Evolutionary conservation across 202 grass and related monocot genomes (phyloP), one percentile per base, ranked within the genome.

Genomic region (Digitaria exilis): DNA sequence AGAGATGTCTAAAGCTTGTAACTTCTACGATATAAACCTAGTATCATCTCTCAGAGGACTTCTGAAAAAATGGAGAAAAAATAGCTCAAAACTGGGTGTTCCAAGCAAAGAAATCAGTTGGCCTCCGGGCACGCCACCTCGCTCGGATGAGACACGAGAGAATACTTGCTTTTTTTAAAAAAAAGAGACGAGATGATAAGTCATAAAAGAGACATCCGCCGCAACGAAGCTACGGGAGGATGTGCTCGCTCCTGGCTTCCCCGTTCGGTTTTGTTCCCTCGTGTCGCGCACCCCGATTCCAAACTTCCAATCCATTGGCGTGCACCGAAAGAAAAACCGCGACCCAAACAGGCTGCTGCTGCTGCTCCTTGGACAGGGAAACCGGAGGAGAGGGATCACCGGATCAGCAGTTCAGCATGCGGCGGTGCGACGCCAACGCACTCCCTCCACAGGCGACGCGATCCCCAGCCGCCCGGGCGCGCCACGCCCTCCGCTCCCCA

Each of bases 341-440:
- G 4, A 13, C 3, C 48, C 48, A 19, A 18, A 16, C 16, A 18
- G 6, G 16, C 46, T 15, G 13, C n/a, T 34, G 32, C 32, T 37
- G 3, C 3, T 4, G 0, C 24, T 60, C 57, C 24, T 13, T 7
- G 19, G 19, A 50, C 18, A 57, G 50, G 22, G 22, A 8, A 13
- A 57, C 25, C 21, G 37, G 34, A 41, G 21, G 7, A 54, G n/a
- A n/a, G n/a, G 32, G 31, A 39, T 39, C 7, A 34, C 32, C 4
- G 32, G 50, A 37, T 67, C 76, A 19, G 29, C 29, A 60, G n/a
- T n/a, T n/a, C n/a, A n/a, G n/a, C n/a, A n/a, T n/a, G n/a, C n/a
- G n/a, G n/a, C n/a, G n/a, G n/a, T 59, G 76, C 37, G 65, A 39
- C 71, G 87, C 55, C 83, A 79, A 50, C 73, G 68, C 41, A 15